phyloP scores from a whole-genome alignment of 106 monocot species.

The Cymbidium sinense region DNA sequence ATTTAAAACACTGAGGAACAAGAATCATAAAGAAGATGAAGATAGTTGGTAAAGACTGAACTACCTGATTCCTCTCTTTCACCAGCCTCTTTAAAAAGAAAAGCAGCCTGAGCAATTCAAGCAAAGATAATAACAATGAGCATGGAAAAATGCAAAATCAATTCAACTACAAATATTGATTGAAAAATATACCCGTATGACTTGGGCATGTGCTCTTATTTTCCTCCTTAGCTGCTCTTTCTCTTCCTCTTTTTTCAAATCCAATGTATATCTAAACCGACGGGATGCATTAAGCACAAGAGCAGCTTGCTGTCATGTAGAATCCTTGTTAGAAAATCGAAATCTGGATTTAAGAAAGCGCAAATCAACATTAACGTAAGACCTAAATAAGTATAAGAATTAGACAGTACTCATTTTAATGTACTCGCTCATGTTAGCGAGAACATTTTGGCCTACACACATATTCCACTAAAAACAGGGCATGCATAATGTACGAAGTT shows the following conservation, averaged over 20 bases:
- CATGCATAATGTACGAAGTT: background rate
- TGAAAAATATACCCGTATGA: constrained; percentile 67
- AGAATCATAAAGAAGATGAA: background rate
- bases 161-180: constrained; percentile 1
- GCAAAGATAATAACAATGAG: constrained; percentile 2
- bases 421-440: background rate
- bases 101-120: constrained; percentile 50
- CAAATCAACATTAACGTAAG: background rate
- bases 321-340: background rate
- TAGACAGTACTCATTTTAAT: background rate
- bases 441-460: background rate
- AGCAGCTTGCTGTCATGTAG: constrained; percentile 77
- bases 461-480: background rate
- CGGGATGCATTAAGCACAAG: constrained; percentile 96
- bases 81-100: constrained; percentile 72
- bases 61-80: constrained; percentile 37
- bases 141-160: background rate
- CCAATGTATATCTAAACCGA: constrained; percentile 91
- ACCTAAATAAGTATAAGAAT: background rate
- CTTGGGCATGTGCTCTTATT: constrained; percentile 92
- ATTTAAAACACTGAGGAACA: background rate
- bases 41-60: background rate
- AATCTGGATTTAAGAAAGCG: background rate
- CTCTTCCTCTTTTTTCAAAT: constrained; percentile 82
- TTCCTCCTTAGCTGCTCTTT: constrained; percentile 74